Evolutionary conservation across 495 filamentous ascomycete genomes (phyloP), one percentile per base, ranked within the genome.

Genomic region (Amphirosellinia nigrospora): DNA sequence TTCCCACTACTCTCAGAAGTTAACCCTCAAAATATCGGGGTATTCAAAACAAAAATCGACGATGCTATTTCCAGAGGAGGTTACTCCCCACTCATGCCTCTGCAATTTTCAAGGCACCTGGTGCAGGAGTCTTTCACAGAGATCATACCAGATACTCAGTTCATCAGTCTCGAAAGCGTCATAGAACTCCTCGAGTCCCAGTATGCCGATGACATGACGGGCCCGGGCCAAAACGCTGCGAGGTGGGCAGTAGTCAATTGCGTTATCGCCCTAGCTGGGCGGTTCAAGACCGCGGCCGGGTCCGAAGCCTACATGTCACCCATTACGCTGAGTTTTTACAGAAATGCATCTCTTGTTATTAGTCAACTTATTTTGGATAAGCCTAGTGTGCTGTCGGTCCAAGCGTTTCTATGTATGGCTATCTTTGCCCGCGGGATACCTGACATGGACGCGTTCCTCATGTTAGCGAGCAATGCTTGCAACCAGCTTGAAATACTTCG

Each of bases 321-420:
- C 63, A 28, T 66, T 13, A 41, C 32, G 45, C 15, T 39, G n/a
- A 28, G 45, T 28, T 53, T 52, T 30, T 53, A 66, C 30, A 13
- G 19, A 11, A 66, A 66, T 41, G 43, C 63, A 13, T 28, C 45
- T 0, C 15, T 53, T 19, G 63, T 66, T 19, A 34, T 53, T 15
- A 19, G 16, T 26, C 63, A 36, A 46, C 45, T 66, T 1, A 50
- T 66, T 3, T n/a, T 52, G 8, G 45, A 39, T 6, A 46, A 50
- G 26, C 63, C 63, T 23, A 53, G 1, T n/a, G 19, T 66, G 26
- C 30, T 50, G 21, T 38, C 63, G 4, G 30, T 41, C 10, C 63
- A 66, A 28, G 63, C 63, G 30, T 46, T 66, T 38, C 19, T 66
- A 10, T 30, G 45, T 15, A 66, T 66, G 63, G 63, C 63, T 32